A percentile compares a stretch with the other conserved stretches of the same genome.
phyloP scores from a whole-genome alignment of 176 grass and related monocot genomes.

The Neostapfia colusana region DNA sequence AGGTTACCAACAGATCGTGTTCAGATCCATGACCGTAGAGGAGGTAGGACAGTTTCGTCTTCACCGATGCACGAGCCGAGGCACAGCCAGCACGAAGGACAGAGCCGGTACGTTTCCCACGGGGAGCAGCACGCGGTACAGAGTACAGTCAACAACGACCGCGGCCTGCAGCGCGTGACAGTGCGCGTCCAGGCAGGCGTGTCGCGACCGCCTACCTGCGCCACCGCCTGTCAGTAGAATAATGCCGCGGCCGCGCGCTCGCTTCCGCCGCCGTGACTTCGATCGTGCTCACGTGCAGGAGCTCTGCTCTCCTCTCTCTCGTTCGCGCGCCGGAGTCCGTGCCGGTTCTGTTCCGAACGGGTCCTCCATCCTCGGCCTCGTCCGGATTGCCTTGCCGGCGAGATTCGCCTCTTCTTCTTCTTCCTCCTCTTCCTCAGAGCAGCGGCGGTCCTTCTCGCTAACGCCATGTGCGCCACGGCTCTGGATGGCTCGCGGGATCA shows the following conservation, averaged over 20 bases:
- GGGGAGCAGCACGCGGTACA: constrained; percentile 1
- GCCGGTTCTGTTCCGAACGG: background rate
- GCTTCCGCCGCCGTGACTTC: background rate
- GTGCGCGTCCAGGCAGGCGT: background rate
- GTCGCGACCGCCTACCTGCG: background rate
- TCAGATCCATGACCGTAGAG: too few species aligned
- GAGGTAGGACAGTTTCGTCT: too few species aligned
- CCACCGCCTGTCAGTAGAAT: constrained; percentile 8
- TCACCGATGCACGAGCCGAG: too few species aligned
- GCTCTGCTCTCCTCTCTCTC: background rate
- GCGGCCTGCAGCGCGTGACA: background rate
- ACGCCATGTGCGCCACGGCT: too few species aligned
- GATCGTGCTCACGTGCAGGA: constrained; percentile 18
- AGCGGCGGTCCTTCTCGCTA: too few species aligned
- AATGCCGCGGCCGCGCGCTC: constrained; percentile 17
- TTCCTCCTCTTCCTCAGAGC: too few species aligned
- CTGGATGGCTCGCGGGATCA: too few species aligned
- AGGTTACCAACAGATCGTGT: too few species aligned
- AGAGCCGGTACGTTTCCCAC: background rate
- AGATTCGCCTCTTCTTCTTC: too few species aligned
- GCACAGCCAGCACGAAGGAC: too few species aligned
- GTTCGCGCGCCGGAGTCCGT: background rate
- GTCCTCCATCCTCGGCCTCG: background rate
- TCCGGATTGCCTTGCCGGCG: background rate
- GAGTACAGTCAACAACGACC: constrained; percentile 25